These are phyloP conservation scores for Fusarium incarnatum DNA, from an alignment of 2,329 filamentous ascomycete species.

Conservation along the genomic window DNA sequence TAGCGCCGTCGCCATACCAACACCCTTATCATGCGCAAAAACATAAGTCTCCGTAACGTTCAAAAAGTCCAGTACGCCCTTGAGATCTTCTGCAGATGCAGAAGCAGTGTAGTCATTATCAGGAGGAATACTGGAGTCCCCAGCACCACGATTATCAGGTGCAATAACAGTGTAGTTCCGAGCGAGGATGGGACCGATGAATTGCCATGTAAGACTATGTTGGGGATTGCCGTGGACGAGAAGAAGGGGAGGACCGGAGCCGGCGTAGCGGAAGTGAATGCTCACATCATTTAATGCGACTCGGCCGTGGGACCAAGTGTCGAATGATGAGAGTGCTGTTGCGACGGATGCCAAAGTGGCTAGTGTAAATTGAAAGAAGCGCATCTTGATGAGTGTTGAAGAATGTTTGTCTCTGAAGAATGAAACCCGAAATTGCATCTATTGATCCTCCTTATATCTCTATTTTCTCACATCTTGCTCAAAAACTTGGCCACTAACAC, in stretches of 20 bases:
- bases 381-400: background rate
- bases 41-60: slow-evolving; percentile 57
- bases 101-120: slow-evolving; percentile 56
- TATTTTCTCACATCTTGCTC: no score
- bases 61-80: slow-evolving; percentile 56
- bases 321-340: slow-evolving; percentile 49
- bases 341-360: slow-evolving; percentile 7
- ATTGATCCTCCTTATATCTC: background rate
- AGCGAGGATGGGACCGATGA: slow-evolving; percentile 42
- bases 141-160: slow-evolving; percentile 56
- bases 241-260: slow-evolving; percentile 54
- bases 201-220: slow-evolving; percentile 48
- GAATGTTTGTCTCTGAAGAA: rapidly evolving
- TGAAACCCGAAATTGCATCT: no score
- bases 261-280: slow-evolving; percentile 57
- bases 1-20: slow-evolving; percentile 55
- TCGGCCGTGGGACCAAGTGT: slow-evolving; percentile 53
- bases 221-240: slow-evolving; percentile 58
- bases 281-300: slow-evolving; percentile 54
- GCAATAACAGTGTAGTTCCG: slow-evolving; percentile 59
- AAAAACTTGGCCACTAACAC: background rate
- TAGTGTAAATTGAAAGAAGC: background rate
- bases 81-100: slow-evolving; percentile 54
- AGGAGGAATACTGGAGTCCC: slow-evolving; percentile 54
- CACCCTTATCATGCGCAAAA: slow-evolving; percentile 60